These are phyloP conservation scores for Lyophyllum atratum DNA, from an alignment of 768 basidiomycete species.

Conservation along the genomic window DNA sequence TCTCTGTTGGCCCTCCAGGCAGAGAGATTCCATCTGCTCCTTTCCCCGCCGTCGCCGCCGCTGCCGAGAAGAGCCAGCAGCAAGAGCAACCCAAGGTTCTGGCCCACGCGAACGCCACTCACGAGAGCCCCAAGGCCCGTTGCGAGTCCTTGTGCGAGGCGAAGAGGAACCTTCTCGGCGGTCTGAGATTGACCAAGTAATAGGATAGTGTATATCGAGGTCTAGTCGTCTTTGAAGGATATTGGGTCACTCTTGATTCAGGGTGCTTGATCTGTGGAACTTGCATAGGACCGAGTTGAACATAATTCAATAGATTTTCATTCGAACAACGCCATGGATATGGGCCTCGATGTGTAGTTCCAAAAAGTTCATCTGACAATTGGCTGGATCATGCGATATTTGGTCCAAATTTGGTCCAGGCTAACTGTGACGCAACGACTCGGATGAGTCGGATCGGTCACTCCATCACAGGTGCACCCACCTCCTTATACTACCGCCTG, in stretches of 20 bases:
- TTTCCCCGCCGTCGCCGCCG: slow-evolving; percentile 18
- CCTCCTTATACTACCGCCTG: no score
- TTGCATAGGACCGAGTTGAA: no score
- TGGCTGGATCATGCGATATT: no score
- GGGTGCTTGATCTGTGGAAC: background rate
- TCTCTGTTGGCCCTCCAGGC: slow-evolving; percentile 41
- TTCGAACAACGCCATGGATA: no score
- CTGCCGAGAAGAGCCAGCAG: background rate
- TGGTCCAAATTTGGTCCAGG: no score
- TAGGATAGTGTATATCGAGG: background rate
- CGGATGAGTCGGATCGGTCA: no score
- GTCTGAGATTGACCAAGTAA: background rate
- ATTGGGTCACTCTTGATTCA: background rate
- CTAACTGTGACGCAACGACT: no score
- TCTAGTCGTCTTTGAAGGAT: background rate
- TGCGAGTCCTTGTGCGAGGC: slow-evolving; percentile 10
- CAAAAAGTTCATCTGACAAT: no score
- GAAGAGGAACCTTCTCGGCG: slow-evolving; percentile 3
- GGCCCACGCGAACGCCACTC: background rate
- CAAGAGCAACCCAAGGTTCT: background rate
- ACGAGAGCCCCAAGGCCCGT: background rate
- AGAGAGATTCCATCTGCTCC: slow-evolving; percentile 31
- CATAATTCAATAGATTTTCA: no score
- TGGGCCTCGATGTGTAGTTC: no score
- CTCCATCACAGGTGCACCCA: no score